Evolutionary conservation across 768 basidiomycete genomes (phyloP), one percentile per base, ranked within the genome.

Genomic region (Lactarius trivialis): DNA sequence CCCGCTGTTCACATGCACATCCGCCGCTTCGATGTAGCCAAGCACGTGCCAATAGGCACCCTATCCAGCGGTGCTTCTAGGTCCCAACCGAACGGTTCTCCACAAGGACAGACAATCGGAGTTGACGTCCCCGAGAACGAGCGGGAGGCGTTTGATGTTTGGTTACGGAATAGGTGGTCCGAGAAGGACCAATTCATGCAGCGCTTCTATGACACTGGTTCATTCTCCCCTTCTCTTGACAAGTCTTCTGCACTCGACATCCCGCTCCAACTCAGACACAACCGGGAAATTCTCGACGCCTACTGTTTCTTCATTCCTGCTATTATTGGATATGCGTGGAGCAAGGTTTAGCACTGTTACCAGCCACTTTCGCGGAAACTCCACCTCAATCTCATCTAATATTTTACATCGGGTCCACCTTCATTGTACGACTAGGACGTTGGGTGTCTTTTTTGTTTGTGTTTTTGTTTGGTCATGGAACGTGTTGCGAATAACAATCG

Each of bases 1-100:
- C 96, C 95, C 0, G 76, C 79, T 8, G 80, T 99, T 39, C 91
- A 96, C 74, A 80, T 98, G 68, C 96, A 98, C 72, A 72, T 98
- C 45, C 84, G 92, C 52, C 75, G 88, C 66, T 92, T 90, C 71
- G 77, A 88, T 64, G 88, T 92, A 15, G 75, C 79, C 17, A 71
- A 71, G 26, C 82, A 83, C 34, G 78, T 93, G 12, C 91, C 91
- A 4, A 84, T 92, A 58, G 88, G 89, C 30, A 77, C 85, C 71
- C 60, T 84, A 60, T 72, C 81, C 37, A 65, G 71, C 28, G 73
- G 73, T 21, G 71, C 73, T 70, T 75, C 74, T 37, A 59, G 61
- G 56, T 71, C 60, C 57, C 68, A 73, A 56, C 70, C 62, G 41
- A 70, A 73, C n/a, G 69, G 69, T 21, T 67, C 71, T 70, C 41